Evolutionary conservation across 2,329 filamentous ascomycete genomes (phyloP), one percentile per base, ranked within the genome.

Genomic region (Trichophyton rubrum): DNA sequence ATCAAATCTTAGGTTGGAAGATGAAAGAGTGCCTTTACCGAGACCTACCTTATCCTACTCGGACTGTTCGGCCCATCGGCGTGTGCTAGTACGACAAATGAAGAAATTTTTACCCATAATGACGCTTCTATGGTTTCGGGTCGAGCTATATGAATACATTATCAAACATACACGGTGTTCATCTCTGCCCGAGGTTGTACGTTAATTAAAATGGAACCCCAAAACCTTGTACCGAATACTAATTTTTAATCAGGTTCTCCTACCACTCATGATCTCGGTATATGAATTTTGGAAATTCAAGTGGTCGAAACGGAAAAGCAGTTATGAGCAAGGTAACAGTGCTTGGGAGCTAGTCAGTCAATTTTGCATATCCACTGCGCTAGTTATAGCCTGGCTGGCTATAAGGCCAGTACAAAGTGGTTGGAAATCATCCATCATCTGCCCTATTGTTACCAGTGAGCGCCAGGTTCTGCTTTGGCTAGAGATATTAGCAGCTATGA

Each of bases 391-490:
- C 6, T 74, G 75, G 4, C 67, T 74, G 45, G 59, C 75, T 35
- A 69, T 71, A 4, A 65, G 72, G 13, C 68, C 68, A 1, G 68
- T 76, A 15, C 67, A 71, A 6, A 62, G 67, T 43, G 72, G 70
- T 51, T 73, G 71, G 15, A 66, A 68, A 45, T 79, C 78, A 15
- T 79, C 78, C 2, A 78, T 78, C 61, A 78, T 82, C 22, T 82
- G 80, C 65, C 74, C 78, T 1, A 67, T 73, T 9, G 66, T 70
- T 1, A 70, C 73, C 33, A 64, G 68, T 17, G 69, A 73, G 41
- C 66, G 67, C 33, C 64, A 67, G 58, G 65, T 67, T 8, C 66
- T 78, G 6, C 74, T 72, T 5, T 63, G 67, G 2, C 63, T 78
- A 56, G 75, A 76, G 63, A 59, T 73, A 33, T 35, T 74, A 27